Evolutionary conservation across 73 alveolate species (phyloP).

Genomic region (Symbiodinium natans): DNA sequence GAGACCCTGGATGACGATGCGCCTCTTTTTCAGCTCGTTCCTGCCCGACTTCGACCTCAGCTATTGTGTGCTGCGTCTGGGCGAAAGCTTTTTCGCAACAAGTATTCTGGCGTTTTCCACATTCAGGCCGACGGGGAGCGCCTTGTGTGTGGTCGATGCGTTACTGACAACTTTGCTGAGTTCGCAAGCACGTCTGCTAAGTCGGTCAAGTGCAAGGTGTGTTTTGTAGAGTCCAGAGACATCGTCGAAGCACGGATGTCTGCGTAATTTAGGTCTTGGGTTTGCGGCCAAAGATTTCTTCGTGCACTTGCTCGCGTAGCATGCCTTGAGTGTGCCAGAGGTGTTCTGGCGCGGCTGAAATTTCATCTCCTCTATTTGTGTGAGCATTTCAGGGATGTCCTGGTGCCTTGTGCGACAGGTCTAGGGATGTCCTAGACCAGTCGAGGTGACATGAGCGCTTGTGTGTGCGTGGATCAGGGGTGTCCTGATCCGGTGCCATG

Average conservation of each 20-base stretch:
- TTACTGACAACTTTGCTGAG: neutral
- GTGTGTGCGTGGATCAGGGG: too few species aligned
- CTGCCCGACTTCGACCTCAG: neutral
- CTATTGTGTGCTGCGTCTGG: neutral
- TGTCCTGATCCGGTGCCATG: too few species aligned
- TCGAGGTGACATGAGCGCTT: too few species aligned
- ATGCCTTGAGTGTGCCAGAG: too few species aligned
- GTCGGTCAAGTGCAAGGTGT: neutral
- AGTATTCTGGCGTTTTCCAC: neutral
- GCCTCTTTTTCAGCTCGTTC: neutral
- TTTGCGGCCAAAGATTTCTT: too few species aligned
- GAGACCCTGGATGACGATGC: neutral
- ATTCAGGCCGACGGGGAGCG: neutral
- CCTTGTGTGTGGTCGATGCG: neutral
- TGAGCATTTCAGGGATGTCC: too few species aligned
- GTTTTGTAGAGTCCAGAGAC: neutral
- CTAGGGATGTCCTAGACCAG: too few species aligned
- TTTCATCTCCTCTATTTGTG: too few species aligned
- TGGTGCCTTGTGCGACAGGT: too few species aligned
- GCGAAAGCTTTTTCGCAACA: neutral
- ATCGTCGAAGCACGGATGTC: neutral
- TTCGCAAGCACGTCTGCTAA: neutral
- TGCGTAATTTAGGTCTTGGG: too few species aligned
- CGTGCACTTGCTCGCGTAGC: too few species aligned
- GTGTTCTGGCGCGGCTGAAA: too few species aligned